These are phyloP conservation scores for Aspergillus baeticus DNA, from an alignment of 495 filamentous ascomycete species.

Conservation along the genomic window DNA sequence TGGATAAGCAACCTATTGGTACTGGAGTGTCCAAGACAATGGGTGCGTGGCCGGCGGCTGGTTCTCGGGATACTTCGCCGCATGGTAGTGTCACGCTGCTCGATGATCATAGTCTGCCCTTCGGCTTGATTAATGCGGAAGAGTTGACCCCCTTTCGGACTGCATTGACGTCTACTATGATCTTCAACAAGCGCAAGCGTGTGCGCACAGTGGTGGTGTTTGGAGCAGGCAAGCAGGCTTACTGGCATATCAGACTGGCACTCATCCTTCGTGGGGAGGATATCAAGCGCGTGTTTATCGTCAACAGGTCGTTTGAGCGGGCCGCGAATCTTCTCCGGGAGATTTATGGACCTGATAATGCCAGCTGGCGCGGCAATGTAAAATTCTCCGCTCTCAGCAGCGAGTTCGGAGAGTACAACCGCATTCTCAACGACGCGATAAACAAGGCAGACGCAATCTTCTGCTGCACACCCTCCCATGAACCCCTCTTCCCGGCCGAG, in stretches of 20 bases:
- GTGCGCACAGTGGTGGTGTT: slow-evolving; percentile 79
- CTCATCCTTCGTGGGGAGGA: slow-evolving; percentile 70
- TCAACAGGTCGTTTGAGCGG: slow-evolving; percentile 69
- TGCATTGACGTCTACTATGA: slow-evolving; percentile 73
- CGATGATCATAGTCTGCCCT: slow-evolving; percentile 61
- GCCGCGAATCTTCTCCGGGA: slow-evolving; percentile 54
- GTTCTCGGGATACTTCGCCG: slow-evolving; percentile 59
- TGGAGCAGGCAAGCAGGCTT: slow-evolving; percentile 87
- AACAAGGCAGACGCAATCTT: slow-evolving; percentile 74
- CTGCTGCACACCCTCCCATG: slow-evolving; percentile 65
- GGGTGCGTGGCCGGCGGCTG: slow-evolving; percentile 40
- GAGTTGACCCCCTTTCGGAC: slow-evolving; percentile 93
- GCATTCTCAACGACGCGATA: slow-evolving; percentile 65
- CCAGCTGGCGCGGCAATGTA: slow-evolving; percentile 55
- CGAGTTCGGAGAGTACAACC: slow-evolving; percentile 67
- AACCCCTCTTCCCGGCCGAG: slow-evolving; percentile 62
- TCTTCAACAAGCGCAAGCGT: slow-evolving; percentile 66
- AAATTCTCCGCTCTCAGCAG: slow-evolving; percentile 71
- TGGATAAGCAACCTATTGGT: slow-evolving; percentile 35
- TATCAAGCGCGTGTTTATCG: slow-evolving; percentile 74
- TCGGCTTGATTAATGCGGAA: slow-evolving; percentile 79
- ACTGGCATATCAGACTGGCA: slow-evolving; percentile 87
- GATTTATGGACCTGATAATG: slow-evolving; percentile 53
- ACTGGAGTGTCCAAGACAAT: slow-evolving; percentile 30
- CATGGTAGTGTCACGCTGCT: slow-evolving; percentile 78